phyloP scores from a whole-genome alignment of 2,329 filamentous ascomycete genomes.

The Myriosclerotinia scirpicola region DNA sequence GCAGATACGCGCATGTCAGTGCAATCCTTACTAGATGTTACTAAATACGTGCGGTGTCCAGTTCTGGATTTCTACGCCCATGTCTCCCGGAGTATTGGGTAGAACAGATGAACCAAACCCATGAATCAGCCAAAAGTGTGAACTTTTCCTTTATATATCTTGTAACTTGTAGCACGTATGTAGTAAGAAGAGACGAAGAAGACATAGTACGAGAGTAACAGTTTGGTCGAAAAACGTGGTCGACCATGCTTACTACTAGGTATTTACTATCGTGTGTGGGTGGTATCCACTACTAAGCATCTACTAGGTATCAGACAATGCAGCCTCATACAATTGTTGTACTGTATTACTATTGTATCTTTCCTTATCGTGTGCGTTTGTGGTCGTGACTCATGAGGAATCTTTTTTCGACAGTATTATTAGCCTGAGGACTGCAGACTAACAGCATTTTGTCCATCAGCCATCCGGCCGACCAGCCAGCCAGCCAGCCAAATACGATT shows the following conservation, averaged over 20 bases:
- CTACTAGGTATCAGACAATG: neutral
- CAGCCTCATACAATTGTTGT: neutral
- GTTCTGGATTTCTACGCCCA: slow-evolving; percentile 15
- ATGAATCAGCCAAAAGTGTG: neutral
- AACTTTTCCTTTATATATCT: too few relatives aligned
- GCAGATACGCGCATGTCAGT: slow-evolving; percentile 11
- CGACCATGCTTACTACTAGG: neutral
- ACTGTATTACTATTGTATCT: neutral
- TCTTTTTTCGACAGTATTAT: neutral
- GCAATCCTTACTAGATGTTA: slow-evolving; percentile 9
- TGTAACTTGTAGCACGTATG: neutral
- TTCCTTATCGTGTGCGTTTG: neutral
- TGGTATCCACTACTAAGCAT: neutral
- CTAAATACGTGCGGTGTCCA: slow-evolving; percentile 18
- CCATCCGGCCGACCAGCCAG: neutral
- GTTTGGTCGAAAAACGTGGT: neutral
- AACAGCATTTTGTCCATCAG: neutral
- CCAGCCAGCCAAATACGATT: neutral
- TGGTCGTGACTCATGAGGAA: neutral
- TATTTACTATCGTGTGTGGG: neutral
- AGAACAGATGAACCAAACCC: slow-evolving; percentile 5
- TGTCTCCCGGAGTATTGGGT: slow-evolving; percentile 17
- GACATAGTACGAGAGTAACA: neutral
- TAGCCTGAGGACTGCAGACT: slow-evolving; percentile 4
- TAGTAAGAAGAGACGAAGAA: neutral